Evolutionary conservation across 1,284 basidiomycete genomes (phyloP), one percentile per base, ranked within the genome.

Genomic region (Cutaneotrichosporon arboriforme): DNA sequence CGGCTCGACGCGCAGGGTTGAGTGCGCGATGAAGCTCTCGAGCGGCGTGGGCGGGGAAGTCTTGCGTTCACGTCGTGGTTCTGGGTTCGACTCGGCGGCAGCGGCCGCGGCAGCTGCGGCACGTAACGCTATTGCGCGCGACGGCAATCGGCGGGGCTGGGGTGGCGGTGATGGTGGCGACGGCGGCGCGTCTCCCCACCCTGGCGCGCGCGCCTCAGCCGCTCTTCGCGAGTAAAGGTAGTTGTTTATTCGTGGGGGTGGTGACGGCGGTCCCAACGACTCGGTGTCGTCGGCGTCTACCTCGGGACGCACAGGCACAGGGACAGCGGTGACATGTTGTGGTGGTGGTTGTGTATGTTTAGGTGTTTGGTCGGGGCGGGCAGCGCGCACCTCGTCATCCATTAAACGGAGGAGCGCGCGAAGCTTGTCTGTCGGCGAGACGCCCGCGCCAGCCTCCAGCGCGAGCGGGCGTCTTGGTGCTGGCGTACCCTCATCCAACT

Each of bases 231-330:
- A 50, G 33, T 58, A 52, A 12, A 61, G 49, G 43, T 72, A 70
- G 48, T 68, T 71, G 17, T 50, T 52, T 31, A 72, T 59, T 23
- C 71, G 51, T 26, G 64, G 57, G 2, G 71, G 71, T 1, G 71
- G 71, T 13, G 65, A 66, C 7, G 71, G 69, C 12, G 69, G 71
- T 54, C 63, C 66, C 8, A 61, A 50, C 18, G 35, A 39, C 8
- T 20, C 43, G 26, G 26, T 45, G 35, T 39, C 41, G 15, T 34
- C 42, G 4, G 33, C 46, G 8, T 48, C 40, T 12, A 18, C 14
- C 18, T 2, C 49, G 10, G 36, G 26, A 31, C 26, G 26, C 5
- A 10, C 10, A 31, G 26, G 26, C 7, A 31, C 26, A 31, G 26
- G 26, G 5, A 31, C 26, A 10, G 26, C 26, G 26, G 26, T 31